Base-by-base conservation (phyloP, 495 filamentous ascomycete genomes). In the Tuber calosporum region DNA sequence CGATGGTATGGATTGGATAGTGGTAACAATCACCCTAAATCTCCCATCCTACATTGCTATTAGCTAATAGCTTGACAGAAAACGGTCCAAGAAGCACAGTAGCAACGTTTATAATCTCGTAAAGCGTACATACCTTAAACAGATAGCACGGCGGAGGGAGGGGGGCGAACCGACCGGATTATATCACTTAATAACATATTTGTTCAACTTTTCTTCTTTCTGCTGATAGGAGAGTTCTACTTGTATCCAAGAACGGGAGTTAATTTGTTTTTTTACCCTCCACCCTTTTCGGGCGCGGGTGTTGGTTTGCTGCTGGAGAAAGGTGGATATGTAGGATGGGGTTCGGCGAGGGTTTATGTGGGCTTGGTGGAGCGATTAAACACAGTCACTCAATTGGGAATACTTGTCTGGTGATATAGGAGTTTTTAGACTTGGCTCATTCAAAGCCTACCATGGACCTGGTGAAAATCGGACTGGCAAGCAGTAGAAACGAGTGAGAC, bases 1-100 rank as follows among this genome's bases (percentile, higher is more conserved):
- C 72, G 95, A 99, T 82, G 95, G 95, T 68, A 99, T 99, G 95
- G 94, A 99, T 84, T 99, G 95, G 95, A 84, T 99, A 81, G 93
- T 95, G 87, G 94, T 97, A 84, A 85, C 93, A 90, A 69, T 30
- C 40, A 39, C 48, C 62, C 30, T 20, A 34, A 62, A 62, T 34
- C 45, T 20, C 40, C 62, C 42, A 45, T 26, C 22, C 37, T 39
- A 39, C 13, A 40, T 39, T 19, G 7, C 2, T 39, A n/a, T 39
- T 36, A 39, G 48, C 48, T 66, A 43, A 58, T 34, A 69, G 3
- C 13, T 74, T 34, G n/a, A 3, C 36, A 76, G 74, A 74, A 76
- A 67, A 76, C 72, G 42, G 71, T 76, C 36, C 73, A 75, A 45
- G 66, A 72, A 11, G 36, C 37, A 34, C 72, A 75, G 58, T 77